Percentiles rank a stretch among this genome's conserved stretches.
These are phyloP conservation scores for Pyricularia pennisetigena DNA, from an alignment of 2,329 filamentous ascomycete species.

Conservation along the genomic window DNA sequence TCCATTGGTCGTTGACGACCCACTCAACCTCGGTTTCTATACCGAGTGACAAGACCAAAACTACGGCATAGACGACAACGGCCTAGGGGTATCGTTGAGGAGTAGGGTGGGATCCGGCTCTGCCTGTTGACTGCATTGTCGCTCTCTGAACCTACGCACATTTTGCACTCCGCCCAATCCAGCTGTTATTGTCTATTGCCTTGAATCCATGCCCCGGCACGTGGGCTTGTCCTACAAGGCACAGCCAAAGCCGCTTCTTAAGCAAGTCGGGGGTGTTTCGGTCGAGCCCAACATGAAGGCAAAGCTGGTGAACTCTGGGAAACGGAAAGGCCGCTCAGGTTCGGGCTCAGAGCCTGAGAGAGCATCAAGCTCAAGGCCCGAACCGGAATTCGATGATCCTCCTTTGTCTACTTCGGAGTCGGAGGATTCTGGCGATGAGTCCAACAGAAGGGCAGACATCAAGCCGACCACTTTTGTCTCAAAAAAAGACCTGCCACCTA, in stretches of 20 bases:
- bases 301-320: not conserved
- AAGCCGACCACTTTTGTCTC: not conserved
- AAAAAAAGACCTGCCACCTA: not conserved
- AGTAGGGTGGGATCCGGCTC: not conserved
- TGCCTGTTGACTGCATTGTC: not conserved
- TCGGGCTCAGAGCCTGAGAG: not conserved
- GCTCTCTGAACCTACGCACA: not conserved
- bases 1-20: not conserved
- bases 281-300: not conserved
- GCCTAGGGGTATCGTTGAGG: not conserved
- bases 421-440: not conserved
- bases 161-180: not conserved
- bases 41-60: not conserved
- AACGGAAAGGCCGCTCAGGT: not conserved
- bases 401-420: not conserved
- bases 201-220: not conserved
- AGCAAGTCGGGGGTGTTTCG: not conserved
- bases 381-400: not conserved
- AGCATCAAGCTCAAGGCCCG: not conserved
- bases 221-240: not conserved
- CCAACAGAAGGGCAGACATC: constrained; percentile 1
- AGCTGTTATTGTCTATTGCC: not conserved
- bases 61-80: not conserved
- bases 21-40: not conserved
- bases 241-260: not conserved